A percentile compares a stretch with the other conserved stretches of the same genome.
Evolutionary conservation across 2,329 filamentous ascomycete species (phyloP).

Genomic region (Beauveria bassiana): DNA sequence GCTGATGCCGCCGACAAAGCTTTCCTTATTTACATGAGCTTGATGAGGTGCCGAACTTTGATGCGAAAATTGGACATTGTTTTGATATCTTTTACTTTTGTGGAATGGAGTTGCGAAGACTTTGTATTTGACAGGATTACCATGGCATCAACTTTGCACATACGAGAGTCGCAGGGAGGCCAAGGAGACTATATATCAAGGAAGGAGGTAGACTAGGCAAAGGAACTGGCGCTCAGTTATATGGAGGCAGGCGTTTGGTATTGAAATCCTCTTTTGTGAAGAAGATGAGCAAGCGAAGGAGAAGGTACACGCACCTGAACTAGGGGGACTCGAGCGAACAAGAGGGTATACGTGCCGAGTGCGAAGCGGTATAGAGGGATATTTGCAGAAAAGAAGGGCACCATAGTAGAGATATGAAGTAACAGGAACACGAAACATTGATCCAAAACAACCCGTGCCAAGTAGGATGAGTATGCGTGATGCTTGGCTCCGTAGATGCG

Average conservation of each 20-base stretch:
- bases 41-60: neutral
- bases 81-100: slow-evolving; percentile 9
- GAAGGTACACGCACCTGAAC: neutral
- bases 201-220: slow-evolving; percentile 1
- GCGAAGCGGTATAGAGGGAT: slow-evolving; percentile 8
- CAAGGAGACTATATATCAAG: neutral
- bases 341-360: neutral
- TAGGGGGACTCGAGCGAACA: slow-evolving; percentile 1
- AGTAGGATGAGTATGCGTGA: neutral
- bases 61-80: slow-evolving; percentile 11
- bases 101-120: slow-evolving; percentile 9
- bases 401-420: slow-evolving; percentile 9
- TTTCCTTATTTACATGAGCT: neutral
- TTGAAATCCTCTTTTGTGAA: slow-evolving; percentile 1
- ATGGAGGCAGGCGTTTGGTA: slow-evolving; percentile 8
- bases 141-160: slow-evolving; percentile 1
- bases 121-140: slow-evolving; percentile 9
- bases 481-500: neutral
- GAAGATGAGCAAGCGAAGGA: neutral
- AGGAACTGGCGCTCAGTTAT: slow-evolving; percentile 9
- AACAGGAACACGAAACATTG: slow-evolving; percentile 12
- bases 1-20: neutral
- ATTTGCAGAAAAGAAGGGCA: slow-evolving; percentile 6
- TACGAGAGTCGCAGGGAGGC: slow-evolving; percentile 4
- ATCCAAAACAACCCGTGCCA: neutral